Conservation (phyloP, 805 yeast species). For the Starmerella sp. region DNA sequence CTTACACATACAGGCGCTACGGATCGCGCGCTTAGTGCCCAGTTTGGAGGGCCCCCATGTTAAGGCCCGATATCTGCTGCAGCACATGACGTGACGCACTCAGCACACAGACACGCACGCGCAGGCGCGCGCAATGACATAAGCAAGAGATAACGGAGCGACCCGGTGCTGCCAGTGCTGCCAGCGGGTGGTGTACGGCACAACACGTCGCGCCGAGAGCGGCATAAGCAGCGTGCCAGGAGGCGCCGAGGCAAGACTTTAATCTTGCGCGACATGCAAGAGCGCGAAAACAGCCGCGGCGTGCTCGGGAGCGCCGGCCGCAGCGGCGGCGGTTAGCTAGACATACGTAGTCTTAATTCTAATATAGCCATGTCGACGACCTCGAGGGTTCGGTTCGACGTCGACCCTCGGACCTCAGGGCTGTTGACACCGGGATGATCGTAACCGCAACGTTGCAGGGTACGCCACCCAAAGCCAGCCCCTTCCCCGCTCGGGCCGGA, state of each 20-base stretch:
- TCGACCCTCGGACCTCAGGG: conserved; percentile 4
- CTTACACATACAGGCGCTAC: too few species aligned
- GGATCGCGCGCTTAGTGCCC: too few species aligned
- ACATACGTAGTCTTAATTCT: background rate
- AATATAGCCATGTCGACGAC: background rate
- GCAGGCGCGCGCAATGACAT: too few species aligned
- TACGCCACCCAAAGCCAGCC: background rate
- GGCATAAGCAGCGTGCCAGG: background rate
- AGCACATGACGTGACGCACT: too few species aligned
- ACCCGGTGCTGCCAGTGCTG: background rate
- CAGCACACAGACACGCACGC: too few species aligned
- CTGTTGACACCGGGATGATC: background rate
- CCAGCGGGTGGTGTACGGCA: background rate
- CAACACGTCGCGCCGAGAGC: background rate
- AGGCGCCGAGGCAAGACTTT: background rate
- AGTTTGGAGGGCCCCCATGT: too few species aligned
- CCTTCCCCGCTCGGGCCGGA: conserved; percentile 6
- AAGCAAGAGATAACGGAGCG: background rate
- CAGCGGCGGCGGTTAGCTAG: background rate
- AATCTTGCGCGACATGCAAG: background rate
- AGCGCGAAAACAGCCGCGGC: background rate
- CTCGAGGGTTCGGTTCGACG: background rate
- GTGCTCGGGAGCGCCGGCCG: background rate
- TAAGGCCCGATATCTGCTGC: too few species aligned
- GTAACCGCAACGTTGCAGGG: background rate